Conservation (phyloP, 2,329 filamentous ascomycete species). For the Fusarium sp. region DNA sequence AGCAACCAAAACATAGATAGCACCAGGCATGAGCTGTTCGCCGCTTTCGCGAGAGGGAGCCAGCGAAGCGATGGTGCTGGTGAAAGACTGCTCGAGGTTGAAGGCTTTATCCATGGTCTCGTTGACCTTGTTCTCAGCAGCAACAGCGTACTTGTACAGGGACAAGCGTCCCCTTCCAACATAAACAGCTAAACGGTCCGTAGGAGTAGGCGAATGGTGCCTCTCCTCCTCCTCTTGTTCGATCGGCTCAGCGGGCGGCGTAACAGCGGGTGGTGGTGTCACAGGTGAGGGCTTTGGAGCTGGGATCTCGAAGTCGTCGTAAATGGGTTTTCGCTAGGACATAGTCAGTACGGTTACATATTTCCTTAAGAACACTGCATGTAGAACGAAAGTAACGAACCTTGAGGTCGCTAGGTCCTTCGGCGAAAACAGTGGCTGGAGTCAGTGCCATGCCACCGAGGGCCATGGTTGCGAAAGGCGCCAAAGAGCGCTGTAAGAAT, state of each 20-base stretch:
- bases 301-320: conserved; percentile 74
- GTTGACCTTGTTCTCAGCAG: conserved; percentile 87
- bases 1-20: conserved; percentile 91
- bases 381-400: conserved; percentile 36
- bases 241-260: conserved; percentile 49
- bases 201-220: conserved; percentile 76
- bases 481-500: conserved; percentile 60
- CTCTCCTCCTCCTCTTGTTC: conserved; percentile 51
- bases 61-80: conserved; percentile 86
- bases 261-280: conserved; percentile 47
- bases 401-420: conserved; percentile 58
- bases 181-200: conserved; percentile 86
- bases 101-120: conserved; percentile 82
- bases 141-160: conserved; percentile 79
- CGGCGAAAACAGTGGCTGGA: conserved; percentile 63
- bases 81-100: conserved; percentile 88
- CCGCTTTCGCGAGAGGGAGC: conserved; percentile 87
- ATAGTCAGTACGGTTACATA: conserved; percentile 12
- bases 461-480: conserved; percentile 66
- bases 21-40: conserved; percentile 89
- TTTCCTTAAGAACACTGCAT: not conserved
- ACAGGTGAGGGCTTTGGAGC: conserved; percentile 50
- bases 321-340: conserved; percentile 76
- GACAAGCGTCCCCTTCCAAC: conserved; percentile 84
- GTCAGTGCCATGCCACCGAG: conserved; percentile 61